Evolutionary conservation across 495 filamentous ascomycete species (phyloP).

Genomic region (Letharia columbiana): DNA sequence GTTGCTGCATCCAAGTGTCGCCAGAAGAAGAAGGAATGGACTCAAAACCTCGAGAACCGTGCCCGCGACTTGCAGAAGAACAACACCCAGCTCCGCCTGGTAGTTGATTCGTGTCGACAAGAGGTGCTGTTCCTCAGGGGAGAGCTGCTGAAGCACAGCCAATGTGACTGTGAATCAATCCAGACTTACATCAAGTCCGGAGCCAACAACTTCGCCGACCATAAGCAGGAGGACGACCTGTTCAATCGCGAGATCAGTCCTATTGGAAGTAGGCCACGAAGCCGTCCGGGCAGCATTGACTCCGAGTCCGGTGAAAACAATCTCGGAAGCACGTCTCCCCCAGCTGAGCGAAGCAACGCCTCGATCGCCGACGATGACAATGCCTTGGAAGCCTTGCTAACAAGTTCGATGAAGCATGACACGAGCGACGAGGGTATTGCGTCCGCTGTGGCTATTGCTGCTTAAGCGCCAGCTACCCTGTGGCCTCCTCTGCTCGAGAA

Average conservation of each 20-base stretch:
- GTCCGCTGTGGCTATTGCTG: not conserved
- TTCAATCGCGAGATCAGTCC: slow-evolving; percentile 18
- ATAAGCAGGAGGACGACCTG: not conserved
- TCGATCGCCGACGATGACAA: slow-evolving; percentile 14
- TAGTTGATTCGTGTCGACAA: slow-evolving; percentile 33
- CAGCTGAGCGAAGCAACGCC: not conserved
- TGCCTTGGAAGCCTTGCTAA: slow-evolving; percentile 20
- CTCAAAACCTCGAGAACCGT: slow-evolving; percentile 46
- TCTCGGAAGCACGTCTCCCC: not conserved
- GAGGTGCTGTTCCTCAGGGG: slow-evolving; percentile 49
- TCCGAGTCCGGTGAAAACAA: not conserved
- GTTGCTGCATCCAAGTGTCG: slow-evolving; percentile 80
- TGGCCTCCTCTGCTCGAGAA: not conserved
- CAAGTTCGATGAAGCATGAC: slow-evolving; percentile 19
- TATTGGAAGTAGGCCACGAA: slow-evolving; percentile 9
- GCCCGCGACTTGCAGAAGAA: slow-evolving; percentile 32
- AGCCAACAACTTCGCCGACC: slow-evolving; percentile 4
- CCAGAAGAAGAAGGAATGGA: slow-evolving; percentile 76
- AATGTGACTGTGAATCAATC: slow-evolving; percentile 35
- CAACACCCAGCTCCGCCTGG: slow-evolving; percentile 22
- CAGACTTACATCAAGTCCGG: slow-evolving; percentile 18
- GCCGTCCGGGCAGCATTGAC: slow-evolving; percentile 10
- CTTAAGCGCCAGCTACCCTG: not conserved
- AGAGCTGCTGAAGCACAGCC: slow-evolving; percentile 49
- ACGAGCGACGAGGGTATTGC: slow-evolving; percentile 19